phyloP scores from a whole-genome alignment of 1,284 basidiomycete species.

The Xerocomus alliaceus region DNA sequence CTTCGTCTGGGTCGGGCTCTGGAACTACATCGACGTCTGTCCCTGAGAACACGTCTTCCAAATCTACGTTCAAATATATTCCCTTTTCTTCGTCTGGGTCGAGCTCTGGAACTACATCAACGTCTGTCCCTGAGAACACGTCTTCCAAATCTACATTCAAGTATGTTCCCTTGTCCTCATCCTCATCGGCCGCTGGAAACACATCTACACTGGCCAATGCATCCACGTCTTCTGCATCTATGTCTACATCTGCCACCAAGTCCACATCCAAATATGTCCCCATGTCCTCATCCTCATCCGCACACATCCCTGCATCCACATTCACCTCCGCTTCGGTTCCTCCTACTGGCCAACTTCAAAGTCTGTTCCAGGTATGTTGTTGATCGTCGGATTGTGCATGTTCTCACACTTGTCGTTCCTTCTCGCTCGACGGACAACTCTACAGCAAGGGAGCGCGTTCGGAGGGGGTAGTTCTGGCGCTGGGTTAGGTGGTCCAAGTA shows the following conservation, averaged over 20 bases:
- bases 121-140: not conserved
- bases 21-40: not conserved
- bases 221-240: not conserved
- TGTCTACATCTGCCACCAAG: not conserved
- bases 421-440: not conserved
- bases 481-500: not conserved
- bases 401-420: not conserved
- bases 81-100: not conserved
- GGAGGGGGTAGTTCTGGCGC: not conserved
- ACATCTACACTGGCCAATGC: not conserved
- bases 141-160: not conserved
- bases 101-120: not conserved
- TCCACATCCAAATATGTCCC: not conserved
- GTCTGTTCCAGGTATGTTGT: not conserved
- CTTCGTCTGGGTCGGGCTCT: too few relatives aligned
- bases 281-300: not conserved
- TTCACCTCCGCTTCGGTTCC: not conserved
- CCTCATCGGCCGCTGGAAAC: not conserved
- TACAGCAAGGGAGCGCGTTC: not conserved
- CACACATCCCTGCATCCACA: not conserved
- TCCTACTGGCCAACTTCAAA: not conserved
- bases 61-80: not conserved
- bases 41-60: not conserved
- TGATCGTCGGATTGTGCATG: not conserved
- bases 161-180: not conserved